Percentiles rank a stretch among this genome's conserved stretches.
Evolutionary conservation across 306 rosid species (phyloP).

Genomic region (Dryas drummondii): DNA sequence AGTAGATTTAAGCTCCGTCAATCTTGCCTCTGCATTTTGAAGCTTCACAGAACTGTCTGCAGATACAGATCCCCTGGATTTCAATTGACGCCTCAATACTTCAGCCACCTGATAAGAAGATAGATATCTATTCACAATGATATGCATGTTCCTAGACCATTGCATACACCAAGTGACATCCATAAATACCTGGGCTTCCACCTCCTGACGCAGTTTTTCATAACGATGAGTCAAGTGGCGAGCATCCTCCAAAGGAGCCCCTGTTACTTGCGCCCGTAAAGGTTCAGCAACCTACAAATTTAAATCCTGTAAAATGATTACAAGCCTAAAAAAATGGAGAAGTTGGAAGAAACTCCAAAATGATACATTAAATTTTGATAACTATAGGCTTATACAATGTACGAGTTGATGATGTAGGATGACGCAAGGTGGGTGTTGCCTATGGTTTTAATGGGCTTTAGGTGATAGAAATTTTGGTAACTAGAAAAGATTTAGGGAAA

Average conservation of each 20-base stretch:
- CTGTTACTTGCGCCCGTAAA: slow-evolving; percentile 75
- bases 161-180: slow-evolving; percentile 32
- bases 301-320: slow-evolving; percentile 57
- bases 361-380: slow-evolving; percentile 3
- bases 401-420: background rate
- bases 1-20: slow-evolving; percentile 78
- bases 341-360: slow-evolving; percentile 31
- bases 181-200: slow-evolving; percentile 73
- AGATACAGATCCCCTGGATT: slow-evolving; percentile 69
- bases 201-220: slow-evolving; percentile 82
- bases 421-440: too few relatives aligned
- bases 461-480: too few relatives aligned
- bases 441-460: too few relatives aligned
- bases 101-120: slow-evolving; percentile 75
- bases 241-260: slow-evolving; percentile 97
- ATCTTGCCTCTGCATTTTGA: slow-evolving; percentile 80
- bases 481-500: too few relatives aligned
- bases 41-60: slow-evolving; percentile 71
- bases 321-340: slow-evolving; percentile 32
- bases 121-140: slow-evolving; percentile 26
- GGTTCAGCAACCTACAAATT: slow-evolving; percentile 77
- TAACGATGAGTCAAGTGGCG: slow-evolving; percentile 83
- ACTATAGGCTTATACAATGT: background rate
- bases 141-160: slow-evolving; percentile 29
- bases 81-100: slow-evolving; percentile 84